Base-by-base conservation (phyloP, 73 alveolate genomes). In the Uronychia setigera region DNA sequence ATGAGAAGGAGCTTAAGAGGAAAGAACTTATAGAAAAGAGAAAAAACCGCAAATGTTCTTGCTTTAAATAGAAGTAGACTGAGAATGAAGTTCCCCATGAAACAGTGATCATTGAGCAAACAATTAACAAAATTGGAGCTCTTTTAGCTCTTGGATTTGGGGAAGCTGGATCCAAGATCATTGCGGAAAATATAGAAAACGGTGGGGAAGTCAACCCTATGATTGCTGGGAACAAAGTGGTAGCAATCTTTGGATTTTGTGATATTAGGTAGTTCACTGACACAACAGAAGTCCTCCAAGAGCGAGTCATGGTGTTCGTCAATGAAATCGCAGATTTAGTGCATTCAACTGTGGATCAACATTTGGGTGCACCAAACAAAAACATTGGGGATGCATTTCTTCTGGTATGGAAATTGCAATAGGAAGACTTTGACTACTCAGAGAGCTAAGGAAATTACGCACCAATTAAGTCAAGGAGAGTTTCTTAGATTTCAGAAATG, bases 61-160 rank as follows among this genome's bases (percentile, higher is more conserved):
- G 35, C 74, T 60, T 35, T 29, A 32, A 26, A 26, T 31, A 82
- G 33, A 85, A 35, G 28, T 0, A 1, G 30, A 78, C 34, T 1
- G 79, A 85, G 13, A 35, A 14, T 1, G 91, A 78, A 26, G 86
- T 32, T 26, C 82, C 80, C n/a, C 67, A 46, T 46, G 99, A 97
- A 89, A 96, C 99, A 0, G 98, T 87, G 78, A 84, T 96, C n/a
- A 87, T 97, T 75, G 99, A 97, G 91, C 86, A 96, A 78, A 95
- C 99, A 60, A 96, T 97, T 31, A 92, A 93, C 60, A 96, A 97
- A 93, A 96, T 97, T 78, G 99, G 99, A 33, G 98, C 99, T 9
- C 87, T 97, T 34, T 85, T 97, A 29, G 99, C 99, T 0, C 83
- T 97, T 30, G 98, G 99, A 14, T 96, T 96, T 89, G 99, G 99